A percentile compares a stretch with the other conserved stretches of the same genome.
phyloP scores from a whole-genome alignment of 169 alveolate species.

The Plasmodium gallinaceum region DNA sequence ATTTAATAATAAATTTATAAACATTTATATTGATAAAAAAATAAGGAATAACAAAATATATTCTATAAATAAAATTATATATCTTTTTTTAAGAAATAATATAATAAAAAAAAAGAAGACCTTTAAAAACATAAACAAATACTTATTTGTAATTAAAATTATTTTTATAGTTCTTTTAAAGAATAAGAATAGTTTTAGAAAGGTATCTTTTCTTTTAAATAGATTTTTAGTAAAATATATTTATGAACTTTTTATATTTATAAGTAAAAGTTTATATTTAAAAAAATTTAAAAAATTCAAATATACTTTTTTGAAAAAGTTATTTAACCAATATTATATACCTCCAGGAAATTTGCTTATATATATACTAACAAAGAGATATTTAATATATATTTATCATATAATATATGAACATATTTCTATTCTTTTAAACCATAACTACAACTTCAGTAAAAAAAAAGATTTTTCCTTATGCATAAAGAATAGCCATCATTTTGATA shows the following conservation, averaged over 20 bases:
- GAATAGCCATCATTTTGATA: not conserved
- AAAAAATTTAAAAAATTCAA: not conserved
- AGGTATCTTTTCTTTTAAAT: conserved; percentile 15
- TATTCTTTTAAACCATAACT: not conserved
- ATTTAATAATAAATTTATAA: not conserved
- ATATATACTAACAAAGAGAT: conserved; percentile 17
- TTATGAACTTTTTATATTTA: not conserved
- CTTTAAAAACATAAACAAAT: conserved; percentile 1
- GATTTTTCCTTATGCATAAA: not conserved
- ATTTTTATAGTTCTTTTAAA: conserved; percentile 12
- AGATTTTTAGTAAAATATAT: conserved; percentile 8
- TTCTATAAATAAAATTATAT: conserved; percentile 7
- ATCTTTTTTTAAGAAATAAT: conserved; percentile 16
- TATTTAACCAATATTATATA: not conserved
- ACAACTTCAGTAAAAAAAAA: not conserved
- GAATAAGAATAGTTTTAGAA: conserved; percentile 11
- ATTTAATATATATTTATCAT: conserved; percentile 17
- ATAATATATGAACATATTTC: not conserved
- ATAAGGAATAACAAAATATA: conserved; percentile 9
- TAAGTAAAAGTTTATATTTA: conserved; percentile 15
- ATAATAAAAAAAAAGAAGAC: conserved; percentile 1
- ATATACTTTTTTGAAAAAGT: not conserved
- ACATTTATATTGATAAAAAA: conserved; percentile 3
- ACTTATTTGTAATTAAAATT: conserved; percentile 14
- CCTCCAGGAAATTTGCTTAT: not conserved